Percentiles rank a stretch among this genome's conserved stretches.
phyloP scores from a whole-genome alignment of 2,329 filamentous ascomycete genomes.

The Aschersonia sp. region DNA sequence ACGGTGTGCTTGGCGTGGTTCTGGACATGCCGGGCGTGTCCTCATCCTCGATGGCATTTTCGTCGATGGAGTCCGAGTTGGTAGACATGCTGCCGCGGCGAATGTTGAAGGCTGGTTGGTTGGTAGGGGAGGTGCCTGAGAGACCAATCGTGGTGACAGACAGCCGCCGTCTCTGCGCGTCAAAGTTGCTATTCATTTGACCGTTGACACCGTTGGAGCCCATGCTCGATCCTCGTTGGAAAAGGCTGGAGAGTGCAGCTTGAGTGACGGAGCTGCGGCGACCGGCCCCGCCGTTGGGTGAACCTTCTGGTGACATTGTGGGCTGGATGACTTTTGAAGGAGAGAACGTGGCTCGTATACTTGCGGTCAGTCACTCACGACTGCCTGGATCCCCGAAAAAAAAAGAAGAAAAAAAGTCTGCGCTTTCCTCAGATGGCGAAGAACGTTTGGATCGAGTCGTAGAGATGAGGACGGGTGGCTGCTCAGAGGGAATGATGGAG shows the following conservation, averaged over 20 bases:
- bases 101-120: slow-evolving; percentile 32
- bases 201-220: slow-evolving; percentile 20
- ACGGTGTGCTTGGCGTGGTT: slow-evolving; percentile 56
- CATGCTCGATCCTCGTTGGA: slow-evolving; percentile 40
- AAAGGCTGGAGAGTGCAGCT: slow-evolving; percentile 42
- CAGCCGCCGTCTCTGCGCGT: slow-evolving; percentile 51
- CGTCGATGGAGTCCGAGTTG: slow-evolving; percentile 51
- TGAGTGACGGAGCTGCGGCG: slow-evolving; percentile 43
- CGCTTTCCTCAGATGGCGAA: too few species aligned
- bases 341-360: background rate
- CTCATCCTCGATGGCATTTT: slow-evolving; percentile 59
- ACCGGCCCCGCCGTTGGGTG: slow-evolving; percentile 23
- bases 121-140: slow-evolving; percentile 55
- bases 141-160: slow-evolving; percentile 62
- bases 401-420: too few species aligned
- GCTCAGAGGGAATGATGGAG: too few species aligned
- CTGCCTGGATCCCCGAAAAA: background rate
- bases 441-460: too few species aligned
- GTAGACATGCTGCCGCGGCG: slow-evolving; percentile 59
- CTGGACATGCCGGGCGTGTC: slow-evolving; percentile 35
- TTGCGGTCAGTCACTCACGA: background rate
- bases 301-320: slow-evolving; percentile 20
- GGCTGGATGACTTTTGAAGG: background rate
- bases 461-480: too few species aligned
- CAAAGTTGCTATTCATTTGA: slow-evolving; percentile 27